Base-by-base conservation (phyloP, 306 rosid species). In the Dalbergia cochinchinensis region DNA sequence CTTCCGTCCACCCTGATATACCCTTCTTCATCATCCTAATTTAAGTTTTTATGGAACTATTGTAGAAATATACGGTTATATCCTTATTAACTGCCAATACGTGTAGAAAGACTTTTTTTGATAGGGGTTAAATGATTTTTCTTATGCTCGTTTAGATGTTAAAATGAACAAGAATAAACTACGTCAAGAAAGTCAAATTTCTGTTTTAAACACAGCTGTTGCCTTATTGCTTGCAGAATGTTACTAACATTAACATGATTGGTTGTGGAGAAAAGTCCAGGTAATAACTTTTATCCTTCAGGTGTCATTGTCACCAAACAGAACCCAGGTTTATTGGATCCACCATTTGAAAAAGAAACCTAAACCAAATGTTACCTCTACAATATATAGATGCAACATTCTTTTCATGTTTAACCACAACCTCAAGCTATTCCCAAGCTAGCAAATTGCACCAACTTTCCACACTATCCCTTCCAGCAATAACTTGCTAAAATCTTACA, bases 241-340 rank as follows among this genome's bases (percentile, higher is more conserved):
- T 37, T 15, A 22, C 50, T 37, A 8, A 44, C n/a, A 10, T 6
- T 6, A 37, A 4, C 47, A 42, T 42, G 4, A 11, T 70, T 31
- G 62, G 11, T 50, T 39, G 54, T 19, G 41, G 42, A 73, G 75
- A 70, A 69, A 70, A 50, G 47, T 51, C 2, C 8, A 13, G 20
- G 44, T 18, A 45, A 19, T 80, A 67, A 42, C 47, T 45, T 45
- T 53, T 37, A 58, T 53, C 31, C 64, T 8, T 35, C 78, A 42
- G 55, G 77, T 79, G 47, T 69, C 74, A 74, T 47, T 74, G 45
- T 57, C 69, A 68, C 82, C 82, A 59, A 70, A 59, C 8, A 51
- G 58, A 76, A 57, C 44, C 88, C 76, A 63, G 14, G 3, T 55
- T 60, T 72, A 50, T 66, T 74, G 83, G 79, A 80, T 35, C 57